Evolutionary conservation across 2,329 filamentous ascomycete species (phyloP), one percentile per base, ranked within the genome.

Genomic region (Penicillium corylophilum): DNA sequence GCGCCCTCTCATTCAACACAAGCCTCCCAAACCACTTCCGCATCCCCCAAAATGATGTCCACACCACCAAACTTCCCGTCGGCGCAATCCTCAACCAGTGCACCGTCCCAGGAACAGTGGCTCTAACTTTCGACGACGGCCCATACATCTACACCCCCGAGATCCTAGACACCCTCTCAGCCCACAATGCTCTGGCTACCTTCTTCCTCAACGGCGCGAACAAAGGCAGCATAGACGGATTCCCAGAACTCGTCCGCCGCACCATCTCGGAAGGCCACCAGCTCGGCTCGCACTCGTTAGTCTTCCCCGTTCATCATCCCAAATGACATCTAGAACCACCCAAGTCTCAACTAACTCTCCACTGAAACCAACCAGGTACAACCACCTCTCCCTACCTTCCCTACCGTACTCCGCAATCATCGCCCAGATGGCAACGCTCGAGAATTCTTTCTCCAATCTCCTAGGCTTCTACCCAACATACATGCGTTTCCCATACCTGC

Each of bases 91-190:
- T 74, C 51, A 62, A 62, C 26, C 61, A 63, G 31, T 76, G 74
- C 56, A 61, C 56, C 15, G 69, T 73, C 2, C 72, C 77, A 2
- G 81, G 81, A 38, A 79, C 79, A 16, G 78, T 88, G 55, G 84
- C 84, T 12, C 65, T 87, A 18, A 87, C 84, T 8, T 87, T 82
- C 59, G 84, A 87, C 56, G 84, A 87, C 60, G 84, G 84, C 0
- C 85, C 84, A 13, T 81, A 78, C 60, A 69, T 75, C 29, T 85
- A 82, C 67, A 87, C 83, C 1, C 63, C 70, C 20, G 75, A 81
- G 44, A 74, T 87, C 5, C 73, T 87, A 2, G 80, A 86, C 58
- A 74, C 81, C 38, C 75, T 87, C 44, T 71, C 73, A 43, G 71
- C 71, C 16, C 82, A 85, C 64, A 73, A 77, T 29, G 83, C 79